Evolutionary conservation across 2,329 filamentous ascomycete genomes (phyloP), one percentile per base, ranked within the genome.

Genomic region (Orbilia quercus): DNA sequence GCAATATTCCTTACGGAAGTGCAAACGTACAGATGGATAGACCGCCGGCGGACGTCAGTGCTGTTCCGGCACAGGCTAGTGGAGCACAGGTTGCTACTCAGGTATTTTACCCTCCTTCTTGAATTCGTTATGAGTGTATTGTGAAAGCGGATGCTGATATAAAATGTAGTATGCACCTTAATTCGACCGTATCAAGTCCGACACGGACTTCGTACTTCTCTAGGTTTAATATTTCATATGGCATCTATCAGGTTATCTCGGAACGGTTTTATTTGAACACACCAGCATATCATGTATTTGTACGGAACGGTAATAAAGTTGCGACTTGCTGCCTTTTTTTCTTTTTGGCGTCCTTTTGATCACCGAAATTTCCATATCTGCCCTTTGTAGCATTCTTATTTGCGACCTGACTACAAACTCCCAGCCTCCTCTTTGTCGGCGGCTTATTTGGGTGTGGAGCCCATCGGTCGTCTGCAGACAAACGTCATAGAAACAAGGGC

Each of bases 71-170:
- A 1, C 38, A 38, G 7, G 20, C 1, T 22, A 42, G 16, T 7
- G 67, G 59, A 3, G 59, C 67, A 23, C 53, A 42, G n/a, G 67
- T 72, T 55, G 67, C 67, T 59, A 72, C 67, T 50, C 67, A 72
- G 59, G 67, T 72, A 63, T 16, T 31, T 23, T 36, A 7, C 34
- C 23, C 11, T 42, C 25, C 2, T 11, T 16, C 31, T 18, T 22
- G 3, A 3, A 14, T 23, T 38, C n/a, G 3, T 20, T 38, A 36
- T 38, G 7, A 7, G 18, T 54, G 34, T 36, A 53, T 36, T 2
- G 1, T 7, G 20, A 31, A 5, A 4, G 9, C 9, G 9, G n/a
- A 36, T 18, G 16, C 55, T 62, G 55, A 62, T 48, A 45, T 23
- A 34, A 23, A 11, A 23, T 16, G 4, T 31, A 71, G 66, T 71